Evolutionary conservation across 2,329 filamentous ascomycete genomes (phyloP).

Genomic region (Fusarium siculi): DNA sequence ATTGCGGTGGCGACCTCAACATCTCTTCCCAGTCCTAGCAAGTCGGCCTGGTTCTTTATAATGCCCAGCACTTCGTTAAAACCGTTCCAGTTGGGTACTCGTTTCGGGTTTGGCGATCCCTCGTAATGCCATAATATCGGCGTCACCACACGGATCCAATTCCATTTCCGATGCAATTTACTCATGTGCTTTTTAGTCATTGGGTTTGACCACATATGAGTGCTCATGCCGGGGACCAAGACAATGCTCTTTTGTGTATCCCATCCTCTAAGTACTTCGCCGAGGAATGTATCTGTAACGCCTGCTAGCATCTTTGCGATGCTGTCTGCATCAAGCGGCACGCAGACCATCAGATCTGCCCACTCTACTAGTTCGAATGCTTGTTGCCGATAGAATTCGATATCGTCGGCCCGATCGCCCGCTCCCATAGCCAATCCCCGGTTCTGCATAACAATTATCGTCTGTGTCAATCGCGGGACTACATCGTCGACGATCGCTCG

Average conservation of each 20-base stretch:
- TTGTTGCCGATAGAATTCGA: slow-evolving; percentile 62
- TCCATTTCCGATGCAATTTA: slow-evolving; percentile 86
- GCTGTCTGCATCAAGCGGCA: slow-evolving; percentile 85
- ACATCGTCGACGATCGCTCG: slow-evolving; percentile 73
- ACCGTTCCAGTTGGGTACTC: slow-evolving; percentile 69
- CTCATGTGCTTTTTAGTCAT: slow-evolving; percentile 88
- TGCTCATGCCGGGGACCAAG: slow-evolving; percentile 88
- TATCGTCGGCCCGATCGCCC: slow-evolving; percentile 55
- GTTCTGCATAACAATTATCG: slow-evolving; percentile 70
- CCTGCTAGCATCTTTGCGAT: slow-evolving; percentile 90
- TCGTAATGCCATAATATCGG: slow-evolving; percentile 87
- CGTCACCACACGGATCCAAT: slow-evolving; percentile 83
- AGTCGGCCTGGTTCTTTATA: slow-evolving; percentile 80
- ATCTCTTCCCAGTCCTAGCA: slow-evolving; percentile 78
- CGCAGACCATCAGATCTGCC: slow-evolving; percentile 87
- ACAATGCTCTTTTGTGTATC: slow-evolving; percentile 86
- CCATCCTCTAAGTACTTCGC: slow-evolving; percentile 87
- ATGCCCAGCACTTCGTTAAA: slow-evolving; percentile 78
- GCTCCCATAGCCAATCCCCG: slow-evolving; percentile 51
- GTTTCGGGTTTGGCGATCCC: slow-evolving; percentile 59
- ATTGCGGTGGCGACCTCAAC: slow-evolving; percentile 65
- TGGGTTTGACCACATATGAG: slow-evolving; percentile 89
- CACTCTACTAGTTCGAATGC: slow-evolving; percentile 80
- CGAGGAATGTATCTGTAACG: slow-evolving; percentile 80
- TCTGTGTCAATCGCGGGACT: slow-evolving; percentile 70